Evolutionary conservation across 2,329 filamentous ascomycete species (phyloP), one percentile per base, ranked within the genome.

Genomic region (Pseudogymnoascus sp.): DNA sequence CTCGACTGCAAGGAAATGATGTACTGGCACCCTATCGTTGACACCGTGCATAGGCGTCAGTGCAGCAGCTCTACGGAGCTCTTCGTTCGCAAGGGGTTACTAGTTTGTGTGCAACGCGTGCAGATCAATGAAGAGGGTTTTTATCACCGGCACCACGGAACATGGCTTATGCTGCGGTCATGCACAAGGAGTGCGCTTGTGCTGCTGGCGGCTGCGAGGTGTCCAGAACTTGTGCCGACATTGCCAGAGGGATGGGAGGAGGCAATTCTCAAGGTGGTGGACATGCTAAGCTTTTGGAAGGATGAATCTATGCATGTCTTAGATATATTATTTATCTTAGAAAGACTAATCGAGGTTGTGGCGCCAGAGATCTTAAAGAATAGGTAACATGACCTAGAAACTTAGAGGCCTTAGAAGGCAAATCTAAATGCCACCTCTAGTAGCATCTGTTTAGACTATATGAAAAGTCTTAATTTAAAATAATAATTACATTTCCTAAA

Each of bases 61-160:
- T 66, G 11, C 66, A 63, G 18, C 60, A 63, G 14, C 23, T 56
- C 67, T 14, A 62, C 68, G 49, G 69, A 71, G 40, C 63, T 67
- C 38, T 71, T 70, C 37, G 67, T 66, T 4, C 64, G 66, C 9
- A 75, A 75, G 59, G 72, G 70, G 3, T 65, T 75, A 4, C 63
- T 68, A 16, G 67, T 74, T 21, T 72, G 69, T 59, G 70, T 73
- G 4, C 67, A 74, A 12, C 65, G 73, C 1, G 74, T 76, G 31
- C 65, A 70, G 59, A 72, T 74, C 63, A 75, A 75, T 59, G 66
- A 70, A 61, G 61, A 73, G 0, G 78, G 77, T 0, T 80, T 75
- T 28, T 63, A 70, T 1, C 76, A 80, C 62, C 70, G 78, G 0
- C 78, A 80, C 63, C 78, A 80, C 25, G 78, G 78, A 0, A 78